phyloP scores from a whole-genome alignment of 169 alveolate species.

The Theileria sp. region DNA sequence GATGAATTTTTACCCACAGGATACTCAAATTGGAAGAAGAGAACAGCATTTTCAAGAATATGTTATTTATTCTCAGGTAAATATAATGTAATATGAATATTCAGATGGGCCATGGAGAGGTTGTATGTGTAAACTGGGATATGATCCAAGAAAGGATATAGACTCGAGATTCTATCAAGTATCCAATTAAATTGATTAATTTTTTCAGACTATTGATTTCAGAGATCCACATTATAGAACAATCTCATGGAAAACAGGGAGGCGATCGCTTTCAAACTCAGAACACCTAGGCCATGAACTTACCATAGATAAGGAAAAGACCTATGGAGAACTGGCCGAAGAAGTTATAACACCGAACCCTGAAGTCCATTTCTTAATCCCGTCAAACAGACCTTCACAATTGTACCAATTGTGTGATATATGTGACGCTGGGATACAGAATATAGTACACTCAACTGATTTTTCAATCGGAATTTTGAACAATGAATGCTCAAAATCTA shows the following conservation, averaged over 20 bases:
- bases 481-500: constrained; percentile 51
- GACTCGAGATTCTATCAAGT: constrained; percentile 49
- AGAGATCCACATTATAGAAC: constrained; percentile 64
- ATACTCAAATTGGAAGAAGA: constrained; percentile 61
- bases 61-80: constrained; percentile 64
- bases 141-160: constrained; percentile 62
- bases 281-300: neutral
- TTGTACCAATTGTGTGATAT: constrained; percentile 63
- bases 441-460: constrained; percentile 19
- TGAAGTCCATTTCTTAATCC: constrained; percentile 58
- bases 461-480: neutral
- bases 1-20: constrained; percentile 46
- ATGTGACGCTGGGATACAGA: constrained; percentile 65
- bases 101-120: constrained; percentile 72
- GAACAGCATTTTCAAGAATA: constrained; percentile 48
- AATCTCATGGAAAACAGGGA: constrained; percentile 58
- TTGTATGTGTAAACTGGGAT: constrained; percentile 56
- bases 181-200: neutral
- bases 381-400: constrained; percentile 65
- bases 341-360: constrained; percentile 41
- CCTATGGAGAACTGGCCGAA: constrained; percentile 18
- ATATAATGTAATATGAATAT: neutral
- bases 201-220: constrained; percentile 56
- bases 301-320: constrained; percentile 11
- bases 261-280: constrained; percentile 17